Evolutionary conservation across 768 basidiomycete genomes (phyloP), one percentile per base, ranked within the genome.

Genomic region (Coprinopsis strossmayeri): DNA sequence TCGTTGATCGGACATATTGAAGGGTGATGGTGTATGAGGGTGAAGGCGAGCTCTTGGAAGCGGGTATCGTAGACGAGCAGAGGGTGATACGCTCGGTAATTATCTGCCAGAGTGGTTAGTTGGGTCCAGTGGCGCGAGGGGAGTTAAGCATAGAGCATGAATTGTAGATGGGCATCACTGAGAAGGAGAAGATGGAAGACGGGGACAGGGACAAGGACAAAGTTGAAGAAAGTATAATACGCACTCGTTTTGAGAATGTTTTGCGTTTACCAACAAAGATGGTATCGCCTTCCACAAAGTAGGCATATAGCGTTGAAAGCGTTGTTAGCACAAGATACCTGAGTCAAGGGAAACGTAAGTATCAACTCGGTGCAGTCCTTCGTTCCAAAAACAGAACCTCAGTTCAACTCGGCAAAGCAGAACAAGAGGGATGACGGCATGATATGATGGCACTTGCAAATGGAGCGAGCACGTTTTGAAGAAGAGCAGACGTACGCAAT

Each of bases 211-310:
- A 38, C 15, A 17, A 50, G 28, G n/a, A n/a, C n/a, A n/a, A n/a
- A n/a, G n/a, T 32, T 32, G 30, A 13, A n/a, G 24, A 23, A 37
- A 46, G 39, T 26, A 15, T 74, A 57, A 43, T 18, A 70, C 82
- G 51, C 55, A 91, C 89, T 50, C 90, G 77, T 64, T 90, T 91
- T 13, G 88, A 87, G 53, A 95, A 81, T 13, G 88, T 86, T 67
- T 94, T 92, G 54, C 93, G 81, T 61, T 86, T 90, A 28, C 93
- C 93, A 21, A 87, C 81, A 61, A 91, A 97, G 51, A 95, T 81
- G 45, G 80, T 84, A 50, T 87, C 76, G 27, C 85, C 83, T 62
- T 94, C 91, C 49, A 94, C 65, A 54, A 90, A 88, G 61, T 87
- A 89, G n/a, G 85, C 77, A 59, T 95, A 95, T 26, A 89, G 68